phyloP scores from a whole-genome alignment of 495 filamentous ascomycete species.

The Aspergillus sparsus region DNA sequence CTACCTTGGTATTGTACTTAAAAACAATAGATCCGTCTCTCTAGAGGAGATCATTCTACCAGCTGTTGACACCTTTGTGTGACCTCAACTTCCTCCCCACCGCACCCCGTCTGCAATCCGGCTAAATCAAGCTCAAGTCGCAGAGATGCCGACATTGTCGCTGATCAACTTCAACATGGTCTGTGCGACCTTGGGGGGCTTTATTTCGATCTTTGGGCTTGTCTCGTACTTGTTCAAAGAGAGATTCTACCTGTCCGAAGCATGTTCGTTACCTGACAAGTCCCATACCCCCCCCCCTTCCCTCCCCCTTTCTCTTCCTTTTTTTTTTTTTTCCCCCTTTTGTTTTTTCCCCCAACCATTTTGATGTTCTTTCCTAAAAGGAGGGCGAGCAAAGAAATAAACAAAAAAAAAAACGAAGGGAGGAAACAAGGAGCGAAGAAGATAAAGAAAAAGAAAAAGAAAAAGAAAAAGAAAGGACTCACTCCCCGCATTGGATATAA shows the following conservation, averaged over 20 bases:
- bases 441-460: too few species aligned
- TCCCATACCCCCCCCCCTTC: background rate
- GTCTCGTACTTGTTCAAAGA: conserved; percentile 90
- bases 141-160: conserved; percentile 72
- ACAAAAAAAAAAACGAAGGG: too few species aligned
- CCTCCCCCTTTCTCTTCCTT: background rate
- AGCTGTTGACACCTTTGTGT: background rate
- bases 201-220: conserved; percentile 83
- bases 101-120: background rate
- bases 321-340: too few species aligned
- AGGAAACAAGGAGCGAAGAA: too few species aligned
- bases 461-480: too few species aligned
- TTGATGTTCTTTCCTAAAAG: too few species aligned
- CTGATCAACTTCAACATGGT: conserved; percentile 88
- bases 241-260: conserved; percentile 88
- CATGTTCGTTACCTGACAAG: conserved; percentile 57
- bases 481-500: background rate
- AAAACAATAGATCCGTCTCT: background rate
- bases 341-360: too few species aligned
- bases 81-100: background rate
- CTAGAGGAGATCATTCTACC: background rate
- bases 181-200: conserved; percentile 79
- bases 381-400: too few species aligned
- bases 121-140: background rate
- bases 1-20: background rate